Evolutionary conservation across 139 green algal genomes (phyloP).

Genomic region (Eudorina sp.): DNA sequence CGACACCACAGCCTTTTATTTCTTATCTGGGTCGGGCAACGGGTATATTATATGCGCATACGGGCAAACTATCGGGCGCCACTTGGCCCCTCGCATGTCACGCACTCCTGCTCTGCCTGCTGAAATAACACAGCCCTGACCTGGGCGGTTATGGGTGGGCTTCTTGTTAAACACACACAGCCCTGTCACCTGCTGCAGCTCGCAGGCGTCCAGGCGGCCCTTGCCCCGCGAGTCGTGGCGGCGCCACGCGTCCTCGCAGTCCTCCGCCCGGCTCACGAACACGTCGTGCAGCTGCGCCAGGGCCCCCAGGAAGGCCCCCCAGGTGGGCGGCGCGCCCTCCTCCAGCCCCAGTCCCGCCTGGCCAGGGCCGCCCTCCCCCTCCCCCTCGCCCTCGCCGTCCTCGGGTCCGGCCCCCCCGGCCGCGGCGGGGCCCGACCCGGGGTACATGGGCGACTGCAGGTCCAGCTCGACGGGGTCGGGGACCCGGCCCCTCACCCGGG

Average conservation of each 20-base stretch:
- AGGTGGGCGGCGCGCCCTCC: not conserved
- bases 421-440: not conserved
- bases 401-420: not conserved
- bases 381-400: not conserved
- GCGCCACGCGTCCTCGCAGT: constrained; percentile 2
- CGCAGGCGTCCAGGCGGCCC: constrained; percentile 32
- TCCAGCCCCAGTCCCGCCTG: too few species aligned
- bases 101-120: too few species aligned
- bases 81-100: too few species aligned
- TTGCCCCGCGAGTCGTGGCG: constrained; percentile 24
- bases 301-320: not conserved
- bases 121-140: too few species aligned
- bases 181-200: constrained; percentile 31
- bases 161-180: too few species aligned
- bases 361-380: too few species aligned
- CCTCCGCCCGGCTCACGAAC: not conserved
- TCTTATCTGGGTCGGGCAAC: too few species aligned
- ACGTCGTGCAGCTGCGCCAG: not conserved
- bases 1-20: too few species aligned
- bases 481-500: not conserved
- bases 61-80: too few species aligned
- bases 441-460: not conserved
- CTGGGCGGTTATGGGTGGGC: too few species aligned
- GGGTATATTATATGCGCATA: too few species aligned
- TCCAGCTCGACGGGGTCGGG: not conserved